Base-by-base conservation (phyloP, 2,329 filamentous ascomycete species). In the Ophiostoma novo-ulmi region DNA sequence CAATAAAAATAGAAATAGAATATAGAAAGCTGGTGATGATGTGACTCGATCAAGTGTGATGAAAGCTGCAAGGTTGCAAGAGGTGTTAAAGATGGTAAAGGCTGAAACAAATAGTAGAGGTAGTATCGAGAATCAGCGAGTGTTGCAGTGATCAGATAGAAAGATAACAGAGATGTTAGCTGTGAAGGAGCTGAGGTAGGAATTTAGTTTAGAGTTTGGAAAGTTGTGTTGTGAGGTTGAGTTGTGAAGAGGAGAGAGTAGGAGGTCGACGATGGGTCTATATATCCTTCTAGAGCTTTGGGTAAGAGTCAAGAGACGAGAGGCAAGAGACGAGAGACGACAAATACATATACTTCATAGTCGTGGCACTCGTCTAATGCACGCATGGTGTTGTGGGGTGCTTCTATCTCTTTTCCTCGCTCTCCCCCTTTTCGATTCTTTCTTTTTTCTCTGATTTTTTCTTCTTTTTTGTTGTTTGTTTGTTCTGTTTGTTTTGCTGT, bases 251-350 rank as follows among this genome's bases (percentile, higher is more conserved):
- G n/a, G 20, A 64, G 61, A 64, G 22, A 44, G 36, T 39, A n/a
- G 3, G 67, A 69, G 69, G 70, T 41, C 63, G 55, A 69, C 52
- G 36, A 69, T 48, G 71, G 67, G 65, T 72, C 52, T 74, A 72
- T 71, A 48, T 67, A 58, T 67, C 48, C 31, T 69, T 69, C 22
- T 17, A 26, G 65, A 41, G 26, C 64, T 63, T 67, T 71, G 70
- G 71, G 71, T 67, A 65, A 38, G 20, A 65, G 63, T 22, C 36
- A 36, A 39, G 36, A 22, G 31, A 31, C 31, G 3, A 31, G 31
- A 31, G 31, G 31, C 31, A 4, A 31, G 31, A 31, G 31, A 31
- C 3, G 31, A 31, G 31, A 65, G 63, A 39, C 36, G 38, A 39
- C n/a, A 22, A 41, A 39, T 64, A 35, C 61, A 20, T 61, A 5